Base-by-base conservation (phyloP, 2,329 filamentous ascomycete species). In the Talaromyces rugulosus region DNA sequence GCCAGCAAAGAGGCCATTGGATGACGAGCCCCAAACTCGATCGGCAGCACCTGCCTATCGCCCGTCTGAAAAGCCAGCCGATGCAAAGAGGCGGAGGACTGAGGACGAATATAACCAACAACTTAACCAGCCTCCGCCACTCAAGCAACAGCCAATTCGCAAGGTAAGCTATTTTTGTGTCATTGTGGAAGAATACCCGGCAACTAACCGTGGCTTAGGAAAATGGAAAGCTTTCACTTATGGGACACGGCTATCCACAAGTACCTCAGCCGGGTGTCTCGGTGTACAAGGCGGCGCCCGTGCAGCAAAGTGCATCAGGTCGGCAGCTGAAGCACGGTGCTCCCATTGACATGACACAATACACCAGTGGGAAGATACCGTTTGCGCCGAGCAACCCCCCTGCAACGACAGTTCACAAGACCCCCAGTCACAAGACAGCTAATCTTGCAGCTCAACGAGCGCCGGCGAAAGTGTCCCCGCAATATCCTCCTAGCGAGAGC, bases 361-460 rank as follows among this genome's bases (percentile, higher is more conserved):
- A 94, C 63, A 90, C 91, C 7, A 96, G 90, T 76, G 90, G 87
- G n/a, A 87, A 89, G 31, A 97, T 97, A 67, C 90, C 92, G 2
- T 97, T 97, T 71, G 92, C 92, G 6, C 85, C 93, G 63, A 79
- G 83, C 8, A 88, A 84, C 67, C 79, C 83, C 8, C 78, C 80
- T 23, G 33, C 83, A 74, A 16, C 75, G 76, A 54, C 78, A 72
- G 64, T 82, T n/a, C 85, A 86, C 78, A 92, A 92, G 80, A 90
- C 89, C 16, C 88, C 90, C 1, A 59, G 61, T 62, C 61, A 62
- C 58, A 62, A 59, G 61, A 62, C 61, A 30, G 36, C 57, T 51
- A 87, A 83, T 30, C 28, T 58, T 36, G 62, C 53, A 9, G 71
- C 72, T 52, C 68, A 73, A 59, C 78, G 77, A 63, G 59, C 58